Evolutionary conservation across 1,139 yeast genomes (phyloP).

Genomic region (Nakaseomyces uthaithaninus): DNA sequence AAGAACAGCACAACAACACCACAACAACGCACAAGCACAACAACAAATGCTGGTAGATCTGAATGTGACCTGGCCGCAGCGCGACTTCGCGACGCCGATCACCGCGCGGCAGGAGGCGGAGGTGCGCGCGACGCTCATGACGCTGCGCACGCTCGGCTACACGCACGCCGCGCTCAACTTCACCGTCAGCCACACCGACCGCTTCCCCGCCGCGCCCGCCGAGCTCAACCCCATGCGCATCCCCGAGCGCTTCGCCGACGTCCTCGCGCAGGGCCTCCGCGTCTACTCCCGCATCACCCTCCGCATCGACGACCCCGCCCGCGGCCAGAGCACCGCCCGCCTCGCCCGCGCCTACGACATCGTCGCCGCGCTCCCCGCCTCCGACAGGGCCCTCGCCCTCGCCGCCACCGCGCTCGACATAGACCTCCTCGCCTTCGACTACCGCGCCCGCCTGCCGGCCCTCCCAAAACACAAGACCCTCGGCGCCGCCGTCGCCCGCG

Average conservation of each 20-base stretch:
- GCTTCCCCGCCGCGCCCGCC: constrained; percentile 39
- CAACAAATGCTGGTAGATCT: constrained; percentile 53
- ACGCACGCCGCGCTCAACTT: constrained; percentile 69
- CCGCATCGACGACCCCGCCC: constrained; percentile 66
- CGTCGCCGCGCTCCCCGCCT: constrained; percentile 70
- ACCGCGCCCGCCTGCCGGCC: constrained; percentile 59
- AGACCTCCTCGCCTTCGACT: constrained; percentile 70
- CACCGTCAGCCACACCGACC: constrained; percentile 46
- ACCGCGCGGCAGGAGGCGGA: constrained; percentile 37
- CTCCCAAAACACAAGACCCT: constrained; percentile 76
- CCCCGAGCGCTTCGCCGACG: constrained; percentile 21
- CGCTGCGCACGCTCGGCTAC: constrained; percentile 59
- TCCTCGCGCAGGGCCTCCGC: constrained; percentile 36
- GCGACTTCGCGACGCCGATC: constrained; percentile 39
- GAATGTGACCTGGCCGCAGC: constrained; percentile 75
- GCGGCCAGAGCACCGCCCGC: constrained; percentile 61
- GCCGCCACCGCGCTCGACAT: constrained; percentile 58
- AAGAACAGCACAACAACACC: background rate
- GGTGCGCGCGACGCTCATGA: constrained; percentile 45
- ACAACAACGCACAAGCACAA: background rate
- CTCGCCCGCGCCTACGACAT: constrained; percentile 63
- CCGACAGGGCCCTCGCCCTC: constrained; percentile 70
- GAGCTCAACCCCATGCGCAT: constrained; percentile 29
- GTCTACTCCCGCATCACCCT: constrained; percentile 70
- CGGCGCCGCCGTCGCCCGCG: constrained; percentile 70